Evolutionary conservation across 805 yeast species (phyloP).

Genomic region (Pichia heedii): DNA sequence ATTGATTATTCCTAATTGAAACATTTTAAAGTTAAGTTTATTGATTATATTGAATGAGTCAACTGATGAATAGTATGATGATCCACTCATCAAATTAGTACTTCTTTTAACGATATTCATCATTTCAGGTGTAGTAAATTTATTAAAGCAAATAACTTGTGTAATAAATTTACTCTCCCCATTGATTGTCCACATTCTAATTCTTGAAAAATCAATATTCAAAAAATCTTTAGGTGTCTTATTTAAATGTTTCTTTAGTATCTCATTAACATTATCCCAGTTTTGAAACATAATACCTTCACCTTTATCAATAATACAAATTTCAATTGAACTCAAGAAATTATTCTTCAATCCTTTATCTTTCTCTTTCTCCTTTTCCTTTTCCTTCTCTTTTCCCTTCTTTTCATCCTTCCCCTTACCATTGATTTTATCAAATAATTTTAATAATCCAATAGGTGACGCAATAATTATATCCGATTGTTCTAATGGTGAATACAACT

Average conservation of each 20-base stretch:
- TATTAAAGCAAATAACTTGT: slow-evolving; percentile 72
- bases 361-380: slow-evolving; percentile 26
- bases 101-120: slow-evolving; percentile 45
- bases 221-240: slow-evolving; percentile 59
- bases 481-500: slow-evolving; percentile 75
- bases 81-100: slow-evolving; percentile 43
- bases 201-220: slow-evolving; percentile 82
- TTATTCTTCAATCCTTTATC: slow-evolving; percentile 49
- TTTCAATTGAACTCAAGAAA: slow-evolving; percentile 82
- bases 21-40: slow-evolving; percentile 40
- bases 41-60: slow-evolving; percentile 38
- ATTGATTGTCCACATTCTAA: slow-evolving; percentile 87
- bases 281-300: slow-evolving; percentile 87
- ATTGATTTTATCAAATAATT: slow-evolving; percentile 53
- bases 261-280: slow-evolving; percentile 72
- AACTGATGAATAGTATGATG: slow-evolving; percentile 43
- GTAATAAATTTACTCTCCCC: slow-evolving; percentile 66
- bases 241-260: slow-evolving; percentile 61
- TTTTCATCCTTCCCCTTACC: background rate
- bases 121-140: slow-evolving; percentile 71
- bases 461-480: slow-evolving; percentile 81
- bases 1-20: slow-evolving; percentile 24
- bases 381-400: slow-evolving; percentile 1
- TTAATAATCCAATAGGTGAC: slow-evolving; percentile 81
- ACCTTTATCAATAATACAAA: slow-evolving; percentile 71